phyloP scores from a whole-genome alignment of 345 rosid species.

The Lepidium didymum region DNA sequence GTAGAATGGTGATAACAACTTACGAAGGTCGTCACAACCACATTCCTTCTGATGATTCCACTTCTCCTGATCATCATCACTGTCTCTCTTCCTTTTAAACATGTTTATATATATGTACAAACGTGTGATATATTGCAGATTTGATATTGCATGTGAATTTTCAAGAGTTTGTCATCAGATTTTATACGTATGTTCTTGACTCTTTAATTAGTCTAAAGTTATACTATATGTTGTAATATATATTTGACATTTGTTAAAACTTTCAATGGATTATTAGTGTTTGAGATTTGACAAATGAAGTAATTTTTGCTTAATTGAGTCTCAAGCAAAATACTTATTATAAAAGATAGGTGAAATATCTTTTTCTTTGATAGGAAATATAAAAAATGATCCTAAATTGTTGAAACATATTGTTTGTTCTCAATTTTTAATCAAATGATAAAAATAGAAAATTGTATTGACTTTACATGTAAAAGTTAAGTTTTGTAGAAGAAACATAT shows the following conservation, averaged over 20 bases:
- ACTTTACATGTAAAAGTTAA: too few relatives aligned
- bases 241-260: background rate
- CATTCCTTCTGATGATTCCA: conserved; percentile 78
- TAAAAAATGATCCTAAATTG: background rate
- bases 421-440: background rate
- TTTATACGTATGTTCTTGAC: background rate
- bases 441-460: too few relatives aligned
- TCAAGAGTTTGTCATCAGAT: background rate
- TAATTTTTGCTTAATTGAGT: conserved; percentile 1
- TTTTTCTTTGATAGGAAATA: background rate
- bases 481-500: too few relatives aligned
- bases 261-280: background rate
- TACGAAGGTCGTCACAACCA: conserved; percentile 98
- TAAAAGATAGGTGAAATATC: background rate
- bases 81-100: conserved; percentile 55
- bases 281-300: background rate
- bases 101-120: background rate
- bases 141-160: conserved; percentile 18
- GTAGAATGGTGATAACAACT: conserved; percentile 97
- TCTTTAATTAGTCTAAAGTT: background rate
- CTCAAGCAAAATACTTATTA: background rate
- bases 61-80: conserved; percentile 69
- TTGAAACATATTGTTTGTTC: background rate
- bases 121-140: background rate
- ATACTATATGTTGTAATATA: background rate